These are phyloP conservation scores for Thermothelomyces thermophilus DNA, from an alignment of 2,329 filamentous ascomycete genomes.

Conservation along the genomic window DNA sequence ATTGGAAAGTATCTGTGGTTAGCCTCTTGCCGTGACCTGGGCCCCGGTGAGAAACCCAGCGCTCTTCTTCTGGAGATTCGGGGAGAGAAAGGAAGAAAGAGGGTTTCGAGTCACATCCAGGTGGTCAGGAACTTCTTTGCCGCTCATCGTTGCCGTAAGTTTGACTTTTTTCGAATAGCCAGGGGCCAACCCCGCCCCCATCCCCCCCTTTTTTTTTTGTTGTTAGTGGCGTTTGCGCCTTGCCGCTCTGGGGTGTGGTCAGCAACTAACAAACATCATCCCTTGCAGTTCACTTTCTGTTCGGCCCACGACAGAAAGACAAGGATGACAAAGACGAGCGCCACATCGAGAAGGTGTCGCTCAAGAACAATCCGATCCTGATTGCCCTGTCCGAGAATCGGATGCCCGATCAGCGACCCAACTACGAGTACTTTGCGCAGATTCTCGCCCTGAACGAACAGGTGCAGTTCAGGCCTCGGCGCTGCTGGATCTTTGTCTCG, in stretches of 20 bases:
- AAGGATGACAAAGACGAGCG: constrained; percentile 44
- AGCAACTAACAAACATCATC: constrained; percentile 14
- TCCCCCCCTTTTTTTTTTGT: constrained; percentile 1
- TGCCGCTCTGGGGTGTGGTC: constrained; percentile 1
- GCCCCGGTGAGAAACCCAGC: constrained; percentile 40
- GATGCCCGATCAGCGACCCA: constrained; percentile 52
- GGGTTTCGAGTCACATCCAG: constrained; percentile 65
- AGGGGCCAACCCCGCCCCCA: not conserved
- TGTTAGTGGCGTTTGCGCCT: constrained; percentile 7
- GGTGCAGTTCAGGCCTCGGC: constrained; percentile 50
- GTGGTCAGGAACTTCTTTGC: constrained; percentile 62
- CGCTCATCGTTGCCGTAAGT: constrained; percentile 57
- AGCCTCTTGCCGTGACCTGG: constrained; percentile 40
- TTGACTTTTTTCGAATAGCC: not conserved
- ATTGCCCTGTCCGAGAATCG: constrained; percentile 52
- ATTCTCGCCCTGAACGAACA: constrained; percentile 48
- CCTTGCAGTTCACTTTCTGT: constrained; percentile 51
- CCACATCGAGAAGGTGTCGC: constrained; percentile 42
- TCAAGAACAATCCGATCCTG: constrained; percentile 60
- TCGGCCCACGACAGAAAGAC: constrained; percentile 48
- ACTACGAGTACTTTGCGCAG: constrained; percentile 56
- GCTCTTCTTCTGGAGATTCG: constrained; percentile 34
- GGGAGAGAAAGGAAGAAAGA: constrained; percentile 44
- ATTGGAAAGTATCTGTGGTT: constrained; percentile 63
- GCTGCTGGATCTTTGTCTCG: constrained; percentile 55